phyloP scores from a whole-genome alignment of 805 yeast genomes.

The Yarrowia sp. region DNA sequence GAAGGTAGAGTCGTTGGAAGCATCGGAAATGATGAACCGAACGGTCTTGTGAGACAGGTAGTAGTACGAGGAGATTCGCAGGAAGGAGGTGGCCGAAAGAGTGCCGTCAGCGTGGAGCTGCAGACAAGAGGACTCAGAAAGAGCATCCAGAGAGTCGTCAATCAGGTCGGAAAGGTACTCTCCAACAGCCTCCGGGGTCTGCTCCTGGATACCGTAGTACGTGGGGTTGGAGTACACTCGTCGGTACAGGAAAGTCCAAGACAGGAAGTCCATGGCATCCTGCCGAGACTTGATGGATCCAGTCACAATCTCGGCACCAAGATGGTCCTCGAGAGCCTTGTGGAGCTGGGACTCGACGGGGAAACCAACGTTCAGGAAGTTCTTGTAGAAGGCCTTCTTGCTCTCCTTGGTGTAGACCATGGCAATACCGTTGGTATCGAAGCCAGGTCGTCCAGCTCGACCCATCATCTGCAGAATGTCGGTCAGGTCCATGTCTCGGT shows the following conservation, averaged over 20 bases:
- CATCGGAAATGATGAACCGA: constrained; percentile 58
- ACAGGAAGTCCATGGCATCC: constrained; percentile 69
- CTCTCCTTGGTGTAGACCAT: constrained; percentile 73
- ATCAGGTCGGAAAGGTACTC: constrained; percentile 49
- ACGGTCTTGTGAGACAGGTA: constrained; percentile 90
- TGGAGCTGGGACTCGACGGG: constrained; percentile 81
- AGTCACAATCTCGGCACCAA: constrained; percentile 76
- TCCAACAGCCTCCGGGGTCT: constrained; percentile 43
- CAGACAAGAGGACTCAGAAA: constrained; percentile 73
- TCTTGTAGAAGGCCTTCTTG: constrained; percentile 72
- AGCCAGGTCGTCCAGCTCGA: constrained; percentile 80
- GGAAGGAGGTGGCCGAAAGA: constrained; percentile 65
- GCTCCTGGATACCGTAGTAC: constrained; percentile 71
- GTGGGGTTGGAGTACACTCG: constrained; percentile 77
- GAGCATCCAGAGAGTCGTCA: constrained; percentile 63
- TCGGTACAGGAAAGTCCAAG: constrained; percentile 74
- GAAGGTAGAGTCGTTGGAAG: constrained; percentile 48
- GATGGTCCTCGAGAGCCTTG: constrained; percentile 71
- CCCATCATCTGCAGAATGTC: constrained; percentile 86
- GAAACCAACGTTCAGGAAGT: constrained; percentile 73
- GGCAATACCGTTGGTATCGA: constrained; percentile 73
- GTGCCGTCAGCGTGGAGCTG: constrained; percentile 39
- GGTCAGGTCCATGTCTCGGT: constrained; percentile 77
- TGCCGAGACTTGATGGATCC: constrained; percentile 64
- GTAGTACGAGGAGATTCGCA: constrained; percentile 85